Evolutionary conservation across 108 stramenopile species (phyloP), one percentile per base, ranked within the genome.

Genomic region (Ochromonas danica): DNA sequence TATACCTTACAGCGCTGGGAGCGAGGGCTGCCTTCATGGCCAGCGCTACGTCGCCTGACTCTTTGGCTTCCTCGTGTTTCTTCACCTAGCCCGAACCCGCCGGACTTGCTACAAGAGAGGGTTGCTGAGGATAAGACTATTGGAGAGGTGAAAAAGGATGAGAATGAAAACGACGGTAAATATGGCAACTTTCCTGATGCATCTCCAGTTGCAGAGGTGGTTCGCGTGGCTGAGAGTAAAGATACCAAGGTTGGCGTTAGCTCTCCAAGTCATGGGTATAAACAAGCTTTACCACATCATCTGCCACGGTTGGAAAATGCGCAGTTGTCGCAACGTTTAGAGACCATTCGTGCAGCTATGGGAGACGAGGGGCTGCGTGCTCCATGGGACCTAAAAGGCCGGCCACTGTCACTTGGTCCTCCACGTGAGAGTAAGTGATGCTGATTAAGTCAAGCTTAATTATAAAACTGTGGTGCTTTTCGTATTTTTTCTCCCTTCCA

Each of bases 31-130:
- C 70, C 65, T 1, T 61, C 61, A 2, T 91, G 90, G 89, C 77
- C 85, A 6, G 83, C 85, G 74, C 78, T 91, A 42, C 74, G 91
- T 41, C 88, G 85, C 67, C 63, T 91, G 28, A 79, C 85, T 2
- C 80, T 90, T 39, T 90, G 90, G 90, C 89, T 86, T 75, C 85
- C 88, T n/a, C n/a, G n/a, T n/a, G n/a, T n/a, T n/a, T n/a, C n/a
- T n/a, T n/a, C n/a, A n/a, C n/a, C n/a, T n/a, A n/a, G n/a, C n/a
- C n/a, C n/a, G n/a, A n/a, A n/a, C n/a, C n/a, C n/a, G n/a, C n/a
- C n/a, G n/a, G n/a, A n/a, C n/a, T n/a, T n/a, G n/a, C n/a, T n/a
- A n/a, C n/a, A n/a, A n/a, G n/a, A n/a, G n/a, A n/a, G n/a, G n/a
- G n/a, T n/a, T n/a, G n/a, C n/a, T n/a, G n/a, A n/a, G n/a, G n/a